Conservation (phyloP, 345 rosid species). For the Gossypium arboreum region DNA sequence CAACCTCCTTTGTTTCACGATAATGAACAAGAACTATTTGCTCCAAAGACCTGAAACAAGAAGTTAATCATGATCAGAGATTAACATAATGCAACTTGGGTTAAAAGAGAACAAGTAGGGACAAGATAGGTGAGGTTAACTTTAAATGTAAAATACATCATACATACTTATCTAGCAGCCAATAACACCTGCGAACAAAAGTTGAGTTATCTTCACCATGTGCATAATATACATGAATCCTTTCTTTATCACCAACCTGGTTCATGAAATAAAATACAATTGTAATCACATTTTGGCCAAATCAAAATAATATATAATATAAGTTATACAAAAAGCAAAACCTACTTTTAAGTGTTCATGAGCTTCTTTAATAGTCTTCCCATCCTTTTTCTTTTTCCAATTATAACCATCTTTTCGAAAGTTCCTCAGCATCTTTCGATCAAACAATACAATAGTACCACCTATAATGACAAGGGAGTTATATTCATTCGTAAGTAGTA, state of each 20-base stretch:
- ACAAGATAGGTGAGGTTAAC: conserved; percentile 10
- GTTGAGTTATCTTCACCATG: conserved; percentile 91
- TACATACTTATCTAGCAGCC: conserved; percentile 96
- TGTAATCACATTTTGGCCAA: conserved; percentile 4
- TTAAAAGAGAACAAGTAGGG: background rate
- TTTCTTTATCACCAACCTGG: conserved; percentile 89
- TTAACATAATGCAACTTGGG: conserved; percentile 1
- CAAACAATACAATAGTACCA: conserved; percentile 72
- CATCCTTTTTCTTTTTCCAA: conserved; percentile 99
- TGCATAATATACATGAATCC: conserved; percentile 98
- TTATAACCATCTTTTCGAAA: conserved; percentile 96
- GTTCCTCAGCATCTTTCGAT: conserved; percentile 97
- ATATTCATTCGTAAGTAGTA: too few species aligned
- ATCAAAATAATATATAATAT: background rate
- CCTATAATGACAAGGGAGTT: conserved; percentile 41
- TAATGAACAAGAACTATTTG: conserved; percentile 97
- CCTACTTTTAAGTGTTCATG: conserved; percentile 96
- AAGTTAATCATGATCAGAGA: conserved; percentile 1
- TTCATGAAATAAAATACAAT: conserved; percentile 9
- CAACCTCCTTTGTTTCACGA: conserved; percentile 95
- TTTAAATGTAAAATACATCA: conserved; percentile 7
- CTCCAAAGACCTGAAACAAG: conserved; percentile 64
- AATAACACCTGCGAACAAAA: conserved; percentile 96
- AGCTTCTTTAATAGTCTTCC: conserved; percentile 97
- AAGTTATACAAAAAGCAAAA: conserved; percentile 5